Percentiles rank a stretch among this genome's conserved stretches.
Evolutionary conservation across 169 alveolate genomes (phyloP).

Genomic region (Cryptosporidium muris): DNA sequence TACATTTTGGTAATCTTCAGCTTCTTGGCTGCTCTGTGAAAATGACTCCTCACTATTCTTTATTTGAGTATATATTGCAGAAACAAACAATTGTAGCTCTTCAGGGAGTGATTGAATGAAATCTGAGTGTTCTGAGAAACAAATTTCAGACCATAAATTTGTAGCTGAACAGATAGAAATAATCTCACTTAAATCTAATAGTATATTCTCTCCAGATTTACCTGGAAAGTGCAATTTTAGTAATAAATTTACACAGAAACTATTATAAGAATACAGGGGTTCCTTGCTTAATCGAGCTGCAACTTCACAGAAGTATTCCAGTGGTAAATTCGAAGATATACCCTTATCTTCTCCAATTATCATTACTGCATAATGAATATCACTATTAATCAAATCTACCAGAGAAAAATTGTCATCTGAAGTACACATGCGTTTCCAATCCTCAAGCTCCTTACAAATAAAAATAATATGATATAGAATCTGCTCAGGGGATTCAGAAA

Average conservation of each 20-base stretch:
- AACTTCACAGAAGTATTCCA: slow-evolving; percentile 24
- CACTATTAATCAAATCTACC: slow-evolving; percentile 35
- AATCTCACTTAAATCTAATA: slow-evolving; percentile 2
- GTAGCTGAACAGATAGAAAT: slow-evolving; percentile 41
- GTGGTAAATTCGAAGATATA: background rate
- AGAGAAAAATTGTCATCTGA: background rate
- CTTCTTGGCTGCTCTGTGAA: background rate
- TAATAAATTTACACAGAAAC: slow-evolving; percentile 11
- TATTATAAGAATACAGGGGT: slow-evolving; percentile 9
- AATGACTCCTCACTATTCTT: slow-evolving; percentile 4
- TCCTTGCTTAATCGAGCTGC: background rate
- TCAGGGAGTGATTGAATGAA: background rate
- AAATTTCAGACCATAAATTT: slow-evolving; percentile 46
- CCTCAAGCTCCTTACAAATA: slow-evolving; percentile 59
- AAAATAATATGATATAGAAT: slow-evolving; percentile 23
- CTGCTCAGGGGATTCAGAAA: slow-evolving; percentile 21
- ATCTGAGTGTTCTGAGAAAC: background rate
- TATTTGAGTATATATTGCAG: slow-evolving; percentile 20
- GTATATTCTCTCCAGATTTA: background rate
- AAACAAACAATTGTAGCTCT: slow-evolving; percentile 19
- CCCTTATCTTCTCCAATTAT: slow-evolving; percentile 4
- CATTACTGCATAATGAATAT: slow-evolving; percentile 32
- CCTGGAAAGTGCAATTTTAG: background rate
- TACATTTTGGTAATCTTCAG: background rate
- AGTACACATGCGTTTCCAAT: slow-evolving; percentile 46